Evolutionary conservation across 768 basidiomycete species (phyloP), one percentile per base, ranked within the genome.

Genomic region (Cantharellus cinnabarinus): DNA sequence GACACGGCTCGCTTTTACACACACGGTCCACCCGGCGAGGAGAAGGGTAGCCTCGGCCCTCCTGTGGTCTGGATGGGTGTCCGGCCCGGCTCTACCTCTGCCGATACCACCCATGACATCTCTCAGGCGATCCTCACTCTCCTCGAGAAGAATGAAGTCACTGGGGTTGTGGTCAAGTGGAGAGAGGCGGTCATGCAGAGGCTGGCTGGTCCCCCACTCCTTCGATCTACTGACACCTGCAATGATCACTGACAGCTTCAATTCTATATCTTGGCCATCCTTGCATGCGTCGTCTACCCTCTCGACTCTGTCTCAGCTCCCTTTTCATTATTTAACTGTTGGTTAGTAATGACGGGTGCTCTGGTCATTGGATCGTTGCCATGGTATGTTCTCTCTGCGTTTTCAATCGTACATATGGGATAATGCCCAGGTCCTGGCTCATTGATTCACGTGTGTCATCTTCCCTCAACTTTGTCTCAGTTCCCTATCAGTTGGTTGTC

Each of bases 31-130:
- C 7, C 14, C 34, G 59, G 54, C 10, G 59, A 59, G 14, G 57
- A 39, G 44, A 60, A 42, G n/a, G n/a, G n/a, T n/a, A n/a, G n/a
- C n/a, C n/a, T n/a, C n/a, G 61, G 61, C 55, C 61, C 61, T 57
- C 60, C 61, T 60, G 60, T 61, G 15, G 41, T 62, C 15, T 62
- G 61, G 61, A 56, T 62, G 39, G 61, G 58, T 5, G 61, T 62
- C 50, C 40, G 14, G 44, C 61, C 61, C 60, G 60, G 51, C 2
- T 55, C 61, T 41, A 61, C 61, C 60, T 55, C 44, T 5, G 34
- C 60, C 42, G 53, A 41, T 15, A 44, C 60, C 44, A 60, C 52
- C 44, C 60, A 56, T 60, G 61, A 62, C 10, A 51, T 44, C 14
- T 35, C 61, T 39, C 61, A 51, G 37, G 42, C 61, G 3, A 62